Conservation (phyloP, 345 rosid species). For the Mangifera indica region DNA sequence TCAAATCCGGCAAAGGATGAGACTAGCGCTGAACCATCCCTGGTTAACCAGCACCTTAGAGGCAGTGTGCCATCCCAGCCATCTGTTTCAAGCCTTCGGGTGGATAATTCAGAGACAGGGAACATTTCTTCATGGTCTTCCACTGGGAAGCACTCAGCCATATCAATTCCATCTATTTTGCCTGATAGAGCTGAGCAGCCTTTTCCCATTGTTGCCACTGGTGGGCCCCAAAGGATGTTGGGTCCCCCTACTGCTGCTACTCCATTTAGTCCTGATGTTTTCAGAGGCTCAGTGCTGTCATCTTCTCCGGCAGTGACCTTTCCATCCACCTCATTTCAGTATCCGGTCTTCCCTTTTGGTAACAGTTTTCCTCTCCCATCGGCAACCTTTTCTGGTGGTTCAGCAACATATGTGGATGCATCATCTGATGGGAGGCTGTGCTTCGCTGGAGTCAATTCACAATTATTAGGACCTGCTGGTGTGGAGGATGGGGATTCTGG, state of each 20-base stretch:
- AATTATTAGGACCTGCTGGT: conserved; percentile 53
- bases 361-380: conserved; percentile 55
- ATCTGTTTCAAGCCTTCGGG: conserved; percentile 42
- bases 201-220: conserved; percentile 50
- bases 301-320: conserved; percentile 78
- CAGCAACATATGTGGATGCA: conserved; percentile 65
- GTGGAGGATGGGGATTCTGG: conserved; percentile 66
- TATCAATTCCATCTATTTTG: conserved; percentile 51
- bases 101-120: conserved; percentile 47
- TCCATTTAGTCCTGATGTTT: conserved; percentile 53
- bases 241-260: conserved; percentile 50
- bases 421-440: conserved; percentile 54
- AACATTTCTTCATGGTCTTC: conserved; percentile 68
- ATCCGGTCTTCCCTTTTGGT: conserved; percentile 62
- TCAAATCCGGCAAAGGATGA: conserved; percentile 53
- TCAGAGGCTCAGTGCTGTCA: conserved; percentile 63
- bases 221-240: conserved; percentile 61
- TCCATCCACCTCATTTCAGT: conserved; percentile 65
- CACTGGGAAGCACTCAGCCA: conserved; percentile 51
- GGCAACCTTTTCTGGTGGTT: conserved; percentile 54
- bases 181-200: conserved; percentile 71
- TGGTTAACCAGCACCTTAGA: conserved; percentile 41
- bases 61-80: conserved; percentile 49
- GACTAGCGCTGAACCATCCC: conserved; percentile 46
- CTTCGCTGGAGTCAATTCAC: conserved; percentile 61